Evolutionary conservation across 805 yeast species (phyloP).

Genomic region (Sporopachydermia quercuum): DNA sequence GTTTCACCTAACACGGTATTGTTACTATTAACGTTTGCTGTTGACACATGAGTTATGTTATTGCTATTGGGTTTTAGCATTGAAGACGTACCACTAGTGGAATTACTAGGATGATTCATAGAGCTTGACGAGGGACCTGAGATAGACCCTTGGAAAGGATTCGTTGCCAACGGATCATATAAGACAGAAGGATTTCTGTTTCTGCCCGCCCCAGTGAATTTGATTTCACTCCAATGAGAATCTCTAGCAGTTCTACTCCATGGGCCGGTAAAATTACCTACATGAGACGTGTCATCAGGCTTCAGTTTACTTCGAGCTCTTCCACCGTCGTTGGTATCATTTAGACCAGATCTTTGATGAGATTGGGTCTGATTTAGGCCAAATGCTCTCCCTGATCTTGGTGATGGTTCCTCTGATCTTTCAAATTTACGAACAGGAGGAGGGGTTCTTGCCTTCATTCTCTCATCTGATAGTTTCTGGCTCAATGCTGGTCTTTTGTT

Average conservation of each 20-base stretch:
- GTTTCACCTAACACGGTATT: no score
- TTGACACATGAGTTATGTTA: no score
- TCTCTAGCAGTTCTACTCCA: background rate
- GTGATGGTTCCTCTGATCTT: background rate
- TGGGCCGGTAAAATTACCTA: background rate
- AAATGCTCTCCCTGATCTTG: no score
- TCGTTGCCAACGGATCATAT: background rate
- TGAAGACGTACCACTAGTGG: no score
- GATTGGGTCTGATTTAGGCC: no score
- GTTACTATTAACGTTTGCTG: no score
- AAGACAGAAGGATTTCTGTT: background rate
- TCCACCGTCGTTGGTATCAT: no score
- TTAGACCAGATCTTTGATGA: no score
- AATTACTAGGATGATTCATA: background rate
- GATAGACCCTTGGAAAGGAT: constrained; percentile 1
- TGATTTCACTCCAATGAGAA: background rate
- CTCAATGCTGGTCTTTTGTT: background rate
- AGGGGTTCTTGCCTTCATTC: constrained; percentile 1
- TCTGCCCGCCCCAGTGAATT: background rate
- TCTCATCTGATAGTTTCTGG: background rate
- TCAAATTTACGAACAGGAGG: background rate
- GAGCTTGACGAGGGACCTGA: background rate
- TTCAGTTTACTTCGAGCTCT: no score
- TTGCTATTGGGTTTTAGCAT: no score
- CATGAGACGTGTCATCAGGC: no score